phyloP scores from a whole-genome alignment of 2,329 filamentous ascomycete genomes.

The Monosporascus ibericus region DNA sequence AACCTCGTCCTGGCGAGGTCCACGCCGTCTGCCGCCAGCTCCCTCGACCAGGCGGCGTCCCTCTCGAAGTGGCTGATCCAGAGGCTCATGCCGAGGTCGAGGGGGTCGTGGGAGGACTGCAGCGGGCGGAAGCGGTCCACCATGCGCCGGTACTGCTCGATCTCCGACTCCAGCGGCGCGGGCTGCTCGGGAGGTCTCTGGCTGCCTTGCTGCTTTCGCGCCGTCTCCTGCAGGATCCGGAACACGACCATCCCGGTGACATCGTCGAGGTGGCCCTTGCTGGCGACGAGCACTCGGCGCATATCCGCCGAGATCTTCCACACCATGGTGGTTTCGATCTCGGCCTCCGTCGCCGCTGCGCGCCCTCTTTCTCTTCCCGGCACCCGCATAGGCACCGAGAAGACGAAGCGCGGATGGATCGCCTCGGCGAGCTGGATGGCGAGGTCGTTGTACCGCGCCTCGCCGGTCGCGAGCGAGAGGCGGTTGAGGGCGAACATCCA shows the following conservation, averaged over 20 bases:
- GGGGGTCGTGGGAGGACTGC: conserved; percentile 39
- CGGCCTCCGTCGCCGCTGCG: background rate
- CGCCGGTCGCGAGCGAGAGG: conserved; percentile 39
- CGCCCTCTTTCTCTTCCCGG: background rate
- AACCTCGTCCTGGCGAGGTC: conserved; percentile 19
- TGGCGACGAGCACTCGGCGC: conserved; percentile 37
- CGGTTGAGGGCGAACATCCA: conserved; percentile 60
- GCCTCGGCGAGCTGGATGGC: conserved; percentile 46
- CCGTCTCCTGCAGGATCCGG: conserved; percentile 38
- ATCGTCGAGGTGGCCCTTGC: conserved; percentile 51
- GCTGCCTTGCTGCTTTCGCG: conserved; percentile 18
- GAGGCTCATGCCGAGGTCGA: conserved; percentile 55
- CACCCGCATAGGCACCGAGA: conserved; percentile 5
- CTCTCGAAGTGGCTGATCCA: conserved; percentile 49
- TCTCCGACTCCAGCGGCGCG: conserved; percentile 37
- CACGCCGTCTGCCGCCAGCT: conserved; percentile 27
- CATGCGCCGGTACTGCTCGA: conserved; percentile 44
- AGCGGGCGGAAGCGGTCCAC: conserved; percentile 35
- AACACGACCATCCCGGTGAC: conserved; percentile 48
- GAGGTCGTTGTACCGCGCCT: conserved; percentile 41
- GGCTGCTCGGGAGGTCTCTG: conserved; percentile 11
- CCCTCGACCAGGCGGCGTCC: conserved; percentile 41
- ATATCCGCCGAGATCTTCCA: conserved; percentile 52
- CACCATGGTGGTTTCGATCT: conserved; percentile 32
- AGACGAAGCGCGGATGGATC: conserved; percentile 47